Evolutionary conservation across 176 grass and related monocot genomes (phyloP).

Genomic region (Miscanthus lutarioriparius): DNA sequence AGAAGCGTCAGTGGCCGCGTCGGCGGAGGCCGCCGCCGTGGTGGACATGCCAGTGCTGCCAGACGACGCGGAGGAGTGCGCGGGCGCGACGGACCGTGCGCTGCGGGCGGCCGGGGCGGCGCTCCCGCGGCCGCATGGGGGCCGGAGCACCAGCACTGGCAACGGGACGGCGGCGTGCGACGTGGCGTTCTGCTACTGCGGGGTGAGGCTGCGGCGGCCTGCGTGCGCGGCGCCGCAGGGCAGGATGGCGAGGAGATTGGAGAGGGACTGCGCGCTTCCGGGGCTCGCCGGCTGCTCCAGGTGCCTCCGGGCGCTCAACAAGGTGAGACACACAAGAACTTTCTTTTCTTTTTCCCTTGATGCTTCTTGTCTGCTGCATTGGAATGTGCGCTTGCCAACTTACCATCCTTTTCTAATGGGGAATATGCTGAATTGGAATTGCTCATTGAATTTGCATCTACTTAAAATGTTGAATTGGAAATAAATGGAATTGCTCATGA

Average conservation of each 20-base stretch:
- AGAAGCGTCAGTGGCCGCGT: background rate
- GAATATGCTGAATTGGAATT: background rate
- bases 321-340: conserved; percentile 30
- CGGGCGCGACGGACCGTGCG: conserved; percentile 58
- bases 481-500: background rate
- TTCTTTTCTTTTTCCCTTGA: background rate
- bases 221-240: conserved; percentile 50
- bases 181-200: conserved; percentile 71
- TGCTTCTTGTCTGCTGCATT: background rate
- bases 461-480: too few relatives aligned
- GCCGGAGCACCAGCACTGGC: background rate
- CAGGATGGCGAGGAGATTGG: conserved; percentile 45
- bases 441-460: background rate
- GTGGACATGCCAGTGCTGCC: conserved; percentile 64
- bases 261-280: conserved; percentile 50
- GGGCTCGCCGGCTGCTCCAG: conserved; percentile 64
- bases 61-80: conserved; percentile 72
- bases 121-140: conserved; percentile 35
- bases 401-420: background rate
- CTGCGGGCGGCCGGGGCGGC: conserved; percentile 49
- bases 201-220: conserved; percentile 60
- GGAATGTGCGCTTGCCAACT: background rate
- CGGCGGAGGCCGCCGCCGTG: conserved; percentile 15
- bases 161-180: conserved; percentile 62
- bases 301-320: conserved; percentile 71